A percentile compares a stretch with the other conserved stretches of the same genome.
phyloP scores from a whole-genome alignment of 2,329 filamentous ascomycete species.

The Colletotrichum spaethianum region DNA sequence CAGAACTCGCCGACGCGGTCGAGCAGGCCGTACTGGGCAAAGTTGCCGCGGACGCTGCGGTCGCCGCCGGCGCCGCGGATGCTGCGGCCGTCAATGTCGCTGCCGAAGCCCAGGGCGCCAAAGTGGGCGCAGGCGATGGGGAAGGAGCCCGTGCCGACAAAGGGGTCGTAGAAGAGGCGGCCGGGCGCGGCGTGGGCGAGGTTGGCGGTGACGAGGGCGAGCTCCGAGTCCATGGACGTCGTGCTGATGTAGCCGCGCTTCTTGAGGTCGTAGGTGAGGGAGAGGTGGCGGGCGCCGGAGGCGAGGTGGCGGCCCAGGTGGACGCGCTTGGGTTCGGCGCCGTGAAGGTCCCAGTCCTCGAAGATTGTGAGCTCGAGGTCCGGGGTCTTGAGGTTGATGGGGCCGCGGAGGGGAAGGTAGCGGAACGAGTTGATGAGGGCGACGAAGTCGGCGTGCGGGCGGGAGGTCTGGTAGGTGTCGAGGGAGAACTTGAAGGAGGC shows the following conservation, averaged over 20 bases:
- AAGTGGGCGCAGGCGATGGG: slow-evolving; percentile 92
- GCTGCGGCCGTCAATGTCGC: slow-evolving; percentile 93
- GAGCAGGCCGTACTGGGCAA: slow-evolving; percentile 83
- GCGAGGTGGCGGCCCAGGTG: slow-evolving; percentile 83
- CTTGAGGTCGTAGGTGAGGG: slow-evolving; percentile 88
- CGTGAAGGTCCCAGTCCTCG: slow-evolving; percentile 82
- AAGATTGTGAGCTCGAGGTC: slow-evolving; percentile 85
- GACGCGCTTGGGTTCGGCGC: slow-evolving; percentile 57
- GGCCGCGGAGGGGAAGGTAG: slow-evolving; percentile 84
- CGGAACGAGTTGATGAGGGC: slow-evolving; percentile 85
- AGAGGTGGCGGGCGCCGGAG: slow-evolving; percentile 75
- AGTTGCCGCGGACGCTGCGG: slow-evolving; percentile 76
- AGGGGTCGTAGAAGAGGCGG: slow-evolving; percentile 93
- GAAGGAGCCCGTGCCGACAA: slow-evolving; percentile 95
- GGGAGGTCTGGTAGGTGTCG: slow-evolving; percentile 85
- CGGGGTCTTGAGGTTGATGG: slow-evolving; percentile 81
- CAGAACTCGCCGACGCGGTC: slow-evolving; percentile 82
- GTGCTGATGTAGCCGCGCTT: slow-evolving; percentile 95
- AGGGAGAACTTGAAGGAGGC: slow-evolving; percentile 87
- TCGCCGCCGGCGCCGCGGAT: slow-evolving; percentile 79
- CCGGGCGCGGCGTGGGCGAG: slow-evolving; percentile 86
- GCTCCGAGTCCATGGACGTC: slow-evolving; percentile 96
- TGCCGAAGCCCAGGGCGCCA: slow-evolving; percentile 86
- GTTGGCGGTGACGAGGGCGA: slow-evolving; percentile 93
- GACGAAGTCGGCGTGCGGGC: slow-evolving; percentile 74